Evolutionary conservation across 768 basidiomycete genomes (phyloP).

Genomic region (Atractiella rhizophila): DNA sequence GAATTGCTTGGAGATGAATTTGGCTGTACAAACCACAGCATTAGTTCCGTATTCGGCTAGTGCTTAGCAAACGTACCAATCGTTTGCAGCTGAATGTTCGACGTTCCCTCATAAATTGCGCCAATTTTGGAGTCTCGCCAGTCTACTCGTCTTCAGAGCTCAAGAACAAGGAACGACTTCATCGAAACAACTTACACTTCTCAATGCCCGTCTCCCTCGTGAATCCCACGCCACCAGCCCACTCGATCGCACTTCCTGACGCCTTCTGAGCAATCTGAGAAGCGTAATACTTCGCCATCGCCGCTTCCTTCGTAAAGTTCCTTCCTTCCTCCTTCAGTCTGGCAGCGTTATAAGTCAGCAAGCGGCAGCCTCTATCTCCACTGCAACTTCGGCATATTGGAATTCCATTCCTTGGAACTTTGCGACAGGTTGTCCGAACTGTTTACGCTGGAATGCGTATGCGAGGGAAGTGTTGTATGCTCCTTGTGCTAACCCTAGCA

Average conservation of each 20-base stretch:
- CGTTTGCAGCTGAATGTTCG: slow-evolving; percentile 92
- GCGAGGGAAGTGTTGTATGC: slow-evolving; percentile 88
- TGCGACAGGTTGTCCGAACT: slow-evolving; percentile 82
- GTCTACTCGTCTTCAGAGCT: slow-evolving; percentile 82
- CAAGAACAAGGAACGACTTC: not conserved
- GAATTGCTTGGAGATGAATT: not conserved
- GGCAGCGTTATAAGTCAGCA: slow-evolving; percentile 90
- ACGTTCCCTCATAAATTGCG: slow-evolving; percentile 41
- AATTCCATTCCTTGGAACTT: slow-evolving; percentile 71
- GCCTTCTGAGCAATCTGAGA: slow-evolving; percentile 73
- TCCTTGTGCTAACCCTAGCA: slow-evolving; percentile 92
- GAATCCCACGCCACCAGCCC: slow-evolving; percentile 81
- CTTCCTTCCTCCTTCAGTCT: slow-evolving; percentile 74
- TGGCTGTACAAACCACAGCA: not conserved
- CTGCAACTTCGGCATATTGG: slow-evolving; percentile 72
- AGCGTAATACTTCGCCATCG: slow-evolving; percentile 89
- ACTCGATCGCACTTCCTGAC: slow-evolving; percentile 73
- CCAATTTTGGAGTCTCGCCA: slow-evolving; percentile 95
- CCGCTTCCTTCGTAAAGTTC: slow-evolving; percentile 72
- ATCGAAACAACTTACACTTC: too few relatives aligned
- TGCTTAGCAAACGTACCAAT: slow-evolving; percentile 26
- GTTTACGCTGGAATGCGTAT: slow-evolving; percentile 75
- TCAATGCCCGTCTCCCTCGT: slow-evolving; percentile 27
- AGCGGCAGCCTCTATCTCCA: slow-evolving; percentile 39
- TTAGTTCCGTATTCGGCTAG: not conserved